Conservation (phyloP, 1,284 basidiomycete species). For the Singerocomus inundabilis region DNA sequence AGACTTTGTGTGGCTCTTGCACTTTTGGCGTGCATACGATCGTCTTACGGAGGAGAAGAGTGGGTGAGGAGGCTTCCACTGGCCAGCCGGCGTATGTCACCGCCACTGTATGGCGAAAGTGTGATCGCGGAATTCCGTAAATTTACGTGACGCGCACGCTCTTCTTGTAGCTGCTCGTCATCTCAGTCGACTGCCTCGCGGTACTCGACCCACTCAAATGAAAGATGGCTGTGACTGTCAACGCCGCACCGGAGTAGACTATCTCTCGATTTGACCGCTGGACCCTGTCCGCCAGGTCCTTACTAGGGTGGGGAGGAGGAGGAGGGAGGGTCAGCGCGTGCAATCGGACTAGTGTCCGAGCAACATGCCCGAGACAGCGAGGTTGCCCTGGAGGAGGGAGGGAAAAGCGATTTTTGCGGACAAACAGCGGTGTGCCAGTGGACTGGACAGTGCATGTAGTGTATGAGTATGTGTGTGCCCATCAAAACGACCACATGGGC, state of each 20-base stretch:
- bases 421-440: constrained; percentile 16
- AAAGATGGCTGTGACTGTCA: constrained; percentile 23
- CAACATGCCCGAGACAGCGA: constrained; percentile 8
- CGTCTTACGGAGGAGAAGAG: too few species aligned
- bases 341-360: constrained; percentile 5
- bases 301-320: background rate
- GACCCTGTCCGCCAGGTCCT: constrained; percentile 1
- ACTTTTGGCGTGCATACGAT: too few species aligned
- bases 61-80: too few species aligned
- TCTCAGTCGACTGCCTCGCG: constrained; percentile 16
- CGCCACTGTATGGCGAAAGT: constrained; percentile 32
- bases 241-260: constrained; percentile 13
- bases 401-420: background rate
- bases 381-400: too few species aligned
- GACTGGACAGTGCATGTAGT: too few species aligned
- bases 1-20: constrained; percentile 20
- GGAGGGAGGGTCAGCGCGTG: constrained; percentile 25
- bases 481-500: too few species aligned
- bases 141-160: constrained; percentile 26
- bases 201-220: constrained; percentile 14
- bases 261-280: constrained; percentile 13
- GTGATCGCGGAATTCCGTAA: constrained; percentile 32
- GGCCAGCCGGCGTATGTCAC: constrained; percentile 23
- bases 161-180: constrained; percentile 5
- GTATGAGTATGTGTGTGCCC: too few species aligned